phyloP scores from a whole-genome alignment of 108 stramenopile genomes.

The Hondaea fermentalgiana region DNA sequence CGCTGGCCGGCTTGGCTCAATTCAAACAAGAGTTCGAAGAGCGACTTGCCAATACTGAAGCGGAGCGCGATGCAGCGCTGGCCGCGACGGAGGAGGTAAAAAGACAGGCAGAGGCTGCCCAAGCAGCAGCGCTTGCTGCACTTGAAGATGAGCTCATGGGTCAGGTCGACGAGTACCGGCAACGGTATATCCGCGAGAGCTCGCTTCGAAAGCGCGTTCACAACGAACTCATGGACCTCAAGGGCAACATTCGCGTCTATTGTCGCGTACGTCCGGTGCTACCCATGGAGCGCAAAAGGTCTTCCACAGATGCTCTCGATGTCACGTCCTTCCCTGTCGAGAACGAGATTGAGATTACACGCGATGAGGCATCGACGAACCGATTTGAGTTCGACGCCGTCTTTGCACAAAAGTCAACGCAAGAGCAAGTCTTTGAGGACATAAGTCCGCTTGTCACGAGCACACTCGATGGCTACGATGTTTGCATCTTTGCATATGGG shows the following conservation, averaged over 20 bases:
- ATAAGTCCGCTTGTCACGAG: conserved; percentile 48
- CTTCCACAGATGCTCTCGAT: background rate
- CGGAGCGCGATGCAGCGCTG: background rate
- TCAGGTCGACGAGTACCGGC: background rate
- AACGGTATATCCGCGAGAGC: background rate
- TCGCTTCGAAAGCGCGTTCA: conserved; percentile 22
- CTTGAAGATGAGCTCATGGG: background rate
- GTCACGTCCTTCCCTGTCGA: background rate
- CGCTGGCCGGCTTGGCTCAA: background rate
- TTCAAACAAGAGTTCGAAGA: background rate
- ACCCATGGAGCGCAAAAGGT: background rate
- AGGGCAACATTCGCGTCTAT: conserved; percentile 49
- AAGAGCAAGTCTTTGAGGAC: conserved; percentile 58
- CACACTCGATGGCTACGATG: conserved; percentile 45
- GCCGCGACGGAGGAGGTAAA: background rate
- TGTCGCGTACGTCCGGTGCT: conserved; percentile 40
- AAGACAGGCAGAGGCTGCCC: background rate
- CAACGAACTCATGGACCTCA: conserved; percentile 33
- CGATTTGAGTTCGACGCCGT: conserved; percentile 59
- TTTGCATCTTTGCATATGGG: conserved; percentile 45
- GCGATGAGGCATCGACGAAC: background rate
- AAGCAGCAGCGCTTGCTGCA: background rate
- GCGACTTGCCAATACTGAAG: background rate
- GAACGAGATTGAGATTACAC: background rate
- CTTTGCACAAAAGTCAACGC: conserved; percentile 47